phyloP scores from a whole-genome alignment of 306 rosid species.

The Castanea sativa region DNA sequence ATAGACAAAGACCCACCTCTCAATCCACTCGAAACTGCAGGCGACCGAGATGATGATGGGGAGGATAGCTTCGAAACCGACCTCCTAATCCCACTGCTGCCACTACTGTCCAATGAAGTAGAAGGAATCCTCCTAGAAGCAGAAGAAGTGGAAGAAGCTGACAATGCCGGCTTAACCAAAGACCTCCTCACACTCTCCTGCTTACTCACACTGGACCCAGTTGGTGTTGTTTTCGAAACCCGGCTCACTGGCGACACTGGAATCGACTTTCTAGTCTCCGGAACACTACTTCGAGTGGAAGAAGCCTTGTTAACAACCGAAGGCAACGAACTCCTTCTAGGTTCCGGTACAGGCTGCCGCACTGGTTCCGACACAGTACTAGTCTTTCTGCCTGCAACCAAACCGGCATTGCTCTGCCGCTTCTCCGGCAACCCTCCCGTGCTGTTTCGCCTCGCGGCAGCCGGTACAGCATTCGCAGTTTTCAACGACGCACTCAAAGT shows the following conservation, averaged over 20 bases:
- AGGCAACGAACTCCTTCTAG: constrained; percentile 59
- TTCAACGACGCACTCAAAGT: constrained; percentile 40
- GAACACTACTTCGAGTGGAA: constrained; percentile 25
- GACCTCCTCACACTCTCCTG: constrained; percentile 42
- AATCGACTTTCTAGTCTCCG: constrained; percentile 47
- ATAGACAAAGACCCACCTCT: constrained; percentile 58
- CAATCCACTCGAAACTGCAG: constrained; percentile 54
- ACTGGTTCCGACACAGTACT: constrained; percentile 32
- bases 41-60: constrained; percentile 45
- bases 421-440: constrained; percentile 72
- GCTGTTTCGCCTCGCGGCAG: constrained; percentile 55
- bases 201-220: constrained; percentile 38
- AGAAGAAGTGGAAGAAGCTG: constrained; percentile 45
- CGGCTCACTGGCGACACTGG: constrained; percentile 34
- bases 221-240: constrained; percentile 39
- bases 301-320: constrained; percentile 41
- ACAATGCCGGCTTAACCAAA: constrained; percentile 47
- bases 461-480: constrained; percentile 45
- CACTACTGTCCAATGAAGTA: constrained; percentile 53
- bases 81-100: constrained; percentile 58
- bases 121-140: constrained; percentile 48
- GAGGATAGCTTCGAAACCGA: constrained; percentile 58
- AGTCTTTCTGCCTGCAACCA: constrained; percentile 30
- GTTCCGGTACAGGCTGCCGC: constrained; percentile 76
- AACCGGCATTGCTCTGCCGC: constrained; percentile 26